These are phyloP conservation scores for Domatiomyces globalis DNA, from an alignment of 2,329 filamentous ascomycete species.

Conservation along the genomic window DNA sequence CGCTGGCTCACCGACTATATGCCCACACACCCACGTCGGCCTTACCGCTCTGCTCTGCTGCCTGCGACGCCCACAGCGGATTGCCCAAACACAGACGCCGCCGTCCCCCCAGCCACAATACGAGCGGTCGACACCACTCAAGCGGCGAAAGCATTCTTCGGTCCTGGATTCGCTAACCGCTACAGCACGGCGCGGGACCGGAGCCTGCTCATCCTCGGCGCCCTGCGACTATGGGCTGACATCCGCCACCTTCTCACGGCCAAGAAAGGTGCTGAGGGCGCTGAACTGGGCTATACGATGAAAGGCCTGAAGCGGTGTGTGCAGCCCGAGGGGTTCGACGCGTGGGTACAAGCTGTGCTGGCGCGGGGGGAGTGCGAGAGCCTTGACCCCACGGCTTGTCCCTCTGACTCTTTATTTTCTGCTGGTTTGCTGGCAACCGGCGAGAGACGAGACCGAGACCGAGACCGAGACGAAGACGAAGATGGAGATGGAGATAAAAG, in stretches of 20 bases:
- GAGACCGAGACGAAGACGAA: no score
- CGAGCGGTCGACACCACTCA: slow-evolving; percentile 6
- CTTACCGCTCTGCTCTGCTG: neutral
- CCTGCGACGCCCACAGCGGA: neutral
- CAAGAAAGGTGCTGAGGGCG: slow-evolving; percentile 1
- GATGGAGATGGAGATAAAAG: no score
- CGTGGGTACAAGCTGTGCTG: neutral
- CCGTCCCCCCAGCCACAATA: neutral
- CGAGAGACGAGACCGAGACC: no score
- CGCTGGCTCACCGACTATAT: slow-evolving; percentile 2
- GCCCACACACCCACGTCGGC: neutral
- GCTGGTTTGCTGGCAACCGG: no score
- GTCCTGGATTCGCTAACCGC: slow-evolving; percentile 2
- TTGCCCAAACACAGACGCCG: neutral
- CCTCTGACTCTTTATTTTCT: neutral
- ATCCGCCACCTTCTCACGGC: slow-evolving; percentile 8
- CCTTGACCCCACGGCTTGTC: neutral
- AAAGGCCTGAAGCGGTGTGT: slow-evolving; percentile 11
- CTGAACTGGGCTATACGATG: slow-evolving; percentile 6
- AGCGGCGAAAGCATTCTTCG: slow-evolving; percentile 13
- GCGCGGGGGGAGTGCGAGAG: neutral
- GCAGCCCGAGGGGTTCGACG: neutral
- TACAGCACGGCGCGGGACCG: slow-evolving; percentile 6
- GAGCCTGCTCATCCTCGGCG: slow-evolving; percentile 2
- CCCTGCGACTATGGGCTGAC: slow-evolving; percentile 9